Evolutionary conservation across 768 basidiomycete genomes (phyloP), one percentile per base, ranked within the genome.

Genomic region (Leccinum subtestaceum): DNA sequence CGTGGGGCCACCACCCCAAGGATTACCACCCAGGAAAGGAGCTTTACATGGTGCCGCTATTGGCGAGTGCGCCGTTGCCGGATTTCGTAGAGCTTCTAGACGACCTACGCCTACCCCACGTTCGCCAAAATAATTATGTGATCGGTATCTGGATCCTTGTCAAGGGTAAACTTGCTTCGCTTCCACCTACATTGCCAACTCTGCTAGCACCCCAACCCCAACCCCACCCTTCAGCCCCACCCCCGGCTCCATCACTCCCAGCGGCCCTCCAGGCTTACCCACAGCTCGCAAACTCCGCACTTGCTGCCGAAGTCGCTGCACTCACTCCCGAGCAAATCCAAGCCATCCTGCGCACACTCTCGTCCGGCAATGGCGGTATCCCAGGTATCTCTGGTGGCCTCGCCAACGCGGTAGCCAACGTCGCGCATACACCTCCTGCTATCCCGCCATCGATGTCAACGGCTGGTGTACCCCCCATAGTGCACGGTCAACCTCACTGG

Each of bases 11-110:
- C 50, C 81, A 84, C 43, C 86, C 89, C 9, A 86, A 88, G 63
- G 87, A 92, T 11, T 75, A 83, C 66, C 80, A 84, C 57, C 88
- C 89, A 43, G 93, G 93, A 34, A 88, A 89, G 57, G 94, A 96
- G 69, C 74, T 95, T 36, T 96, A 96, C 66, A 82, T 95, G 63
- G 81, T 95, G 17, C 94, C 94, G 2, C 74, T 96, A 15, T 76
- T 80, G 21, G 78, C 88, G 23, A 78, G 74, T 29, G 81, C 87
- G 52, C 78, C 86, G 0, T 74, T 95, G 2, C 94, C 94, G 1
- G 94, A 95, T 59, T 95, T 86, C 65, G 80, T 95, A 63, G 91
- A 94, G 65, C 77, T 95, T 2, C 72, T 94, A 50, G 93, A 95
- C 63, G 80, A 89, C 27, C 78, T 93, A 49, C 79, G 78, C 57